Evolutionary conservation across 495 filamentous ascomycete genomes (phyloP), one percentile per base, ranked within the genome.

Genomic region (Parathielavia hyrcaniae): DNA sequence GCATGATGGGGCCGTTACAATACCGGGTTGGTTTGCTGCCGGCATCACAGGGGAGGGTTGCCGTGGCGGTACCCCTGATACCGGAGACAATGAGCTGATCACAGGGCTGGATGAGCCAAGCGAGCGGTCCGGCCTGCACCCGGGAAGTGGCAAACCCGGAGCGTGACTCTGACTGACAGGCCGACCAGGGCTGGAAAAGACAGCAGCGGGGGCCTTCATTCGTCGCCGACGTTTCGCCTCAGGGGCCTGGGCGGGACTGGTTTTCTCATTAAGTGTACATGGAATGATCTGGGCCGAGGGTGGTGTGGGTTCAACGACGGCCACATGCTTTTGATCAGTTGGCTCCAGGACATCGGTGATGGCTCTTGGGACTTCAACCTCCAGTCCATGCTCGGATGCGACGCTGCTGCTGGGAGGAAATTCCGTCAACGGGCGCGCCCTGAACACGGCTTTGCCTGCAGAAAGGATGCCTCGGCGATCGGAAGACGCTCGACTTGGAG

Each of bases 301-400:
- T 2, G 75, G 71, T 11, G 72, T 75, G 14, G 67, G 60, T 22
- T 57, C 62, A 13, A 55, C 60, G 9, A 60, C 50, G 30, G 58
- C 40, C 8, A 58, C 36, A 19, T 61, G 61, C 12, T 49, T 48
- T 38, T 51, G 66, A 49, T 67, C 65, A 17, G 61, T 53, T 1
- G 66, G 50, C 9, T 61, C 55, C 9, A 67, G 38, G 22, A 40
- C 41, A 36, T 77, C 69, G 19, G 67, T 70, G 14, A 83, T 69
- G 5, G 79, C 76, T 51, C 70, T 69, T 23, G 81, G 82, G 6
- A 81, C 67, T 64, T 75, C 73, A 14, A 79, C 64, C 45, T 84
- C 81, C 65, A 85, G 75, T n/a, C 75, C 74, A 3, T 74, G 74
- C 10, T 84, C 82, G 16, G 75, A 73, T 7, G 57, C 61, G 8